Conservation (phyloP, 2,329 filamentous ascomycete species). For the Lomentospora prolificans region DNA sequence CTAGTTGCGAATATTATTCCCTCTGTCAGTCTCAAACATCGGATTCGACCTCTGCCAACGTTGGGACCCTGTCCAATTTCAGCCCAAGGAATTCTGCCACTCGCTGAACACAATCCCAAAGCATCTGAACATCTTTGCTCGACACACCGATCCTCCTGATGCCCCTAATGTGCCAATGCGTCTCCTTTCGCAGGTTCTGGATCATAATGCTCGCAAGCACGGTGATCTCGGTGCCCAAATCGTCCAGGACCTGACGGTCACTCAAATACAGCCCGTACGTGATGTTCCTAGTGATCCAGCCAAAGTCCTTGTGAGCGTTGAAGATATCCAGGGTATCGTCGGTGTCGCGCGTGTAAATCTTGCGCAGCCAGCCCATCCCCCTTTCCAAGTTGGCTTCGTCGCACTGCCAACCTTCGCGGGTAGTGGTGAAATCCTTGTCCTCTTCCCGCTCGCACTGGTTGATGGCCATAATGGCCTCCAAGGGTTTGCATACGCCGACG, state of each 20-base stretch:
- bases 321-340: constrained; percentile 23
- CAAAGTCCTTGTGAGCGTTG: constrained; percentile 27
- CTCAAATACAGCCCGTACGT: constrained; percentile 49
- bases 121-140: constrained; percentile 16
- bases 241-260: constrained; percentile 43
- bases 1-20: no score
- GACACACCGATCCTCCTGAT: constrained; percentile 29
- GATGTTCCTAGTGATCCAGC: constrained; percentile 43
- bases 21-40: no score
- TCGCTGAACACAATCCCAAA: constrained; percentile 17
- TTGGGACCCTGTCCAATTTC: constrained; percentile 17
- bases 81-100: constrained; percentile 18
- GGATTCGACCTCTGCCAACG: constrained; percentile 19
- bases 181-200: constrained; percentile 42
- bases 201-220: constrained; percentile 46
- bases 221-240: constrained; percentile 44
- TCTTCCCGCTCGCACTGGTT: constrained; percentile 36
- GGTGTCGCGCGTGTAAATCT: constrained; percentile 44
- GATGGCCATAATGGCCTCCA: constrained; percentile 51
- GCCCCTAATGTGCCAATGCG: constrained; percentile 45
- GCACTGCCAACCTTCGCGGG: constrained; percentile 48
- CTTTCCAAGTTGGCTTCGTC: constrained; percentile 43
- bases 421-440: constrained; percentile 45
- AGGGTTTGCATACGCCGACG: constrained; percentile 52
- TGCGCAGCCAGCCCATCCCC: constrained; percentile 44